phyloP scores from a whole-genome alignment of 768 basidiomycete species.

The Scleroderma bovista region DNA sequence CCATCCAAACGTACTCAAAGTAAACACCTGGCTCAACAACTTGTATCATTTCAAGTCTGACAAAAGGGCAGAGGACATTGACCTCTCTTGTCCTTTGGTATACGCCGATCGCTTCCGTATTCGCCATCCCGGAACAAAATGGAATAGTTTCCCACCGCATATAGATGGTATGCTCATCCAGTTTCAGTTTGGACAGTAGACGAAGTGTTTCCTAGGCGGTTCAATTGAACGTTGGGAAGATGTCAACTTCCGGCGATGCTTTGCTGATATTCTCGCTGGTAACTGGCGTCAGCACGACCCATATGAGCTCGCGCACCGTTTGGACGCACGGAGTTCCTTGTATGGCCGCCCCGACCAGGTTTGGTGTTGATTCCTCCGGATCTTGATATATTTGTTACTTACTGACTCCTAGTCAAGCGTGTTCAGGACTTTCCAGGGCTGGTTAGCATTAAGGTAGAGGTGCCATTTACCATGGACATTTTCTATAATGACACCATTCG shows the following conservation, averaged over 20 bases:
- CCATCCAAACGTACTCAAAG: slow-evolving; percentile 58
- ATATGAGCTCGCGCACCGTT: slow-evolving; percentile 53
- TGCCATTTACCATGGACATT: not conserved
- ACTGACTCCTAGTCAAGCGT: slow-evolving; percentile 34
- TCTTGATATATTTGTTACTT: not conserved
- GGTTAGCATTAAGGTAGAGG: slow-evolving; percentile 60
- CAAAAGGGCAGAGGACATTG: slow-evolving; percentile 43
- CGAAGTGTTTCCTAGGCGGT: slow-evolving; percentile 41
- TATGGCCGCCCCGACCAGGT: slow-evolving; percentile 55
- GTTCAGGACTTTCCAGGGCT: slow-evolving; percentile 71
- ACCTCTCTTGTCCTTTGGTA: slow-evolving; percentile 54
- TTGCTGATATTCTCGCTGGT: slow-evolving; percentile 54
- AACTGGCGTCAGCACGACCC: slow-evolving; percentile 64
- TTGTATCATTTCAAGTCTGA: slow-evolving; percentile 47
- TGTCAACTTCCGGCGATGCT: slow-evolving; percentile 50
- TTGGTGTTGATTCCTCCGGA: no score
- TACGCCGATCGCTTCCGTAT: slow-evolving; percentile 77
- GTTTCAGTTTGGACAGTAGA: not conserved
- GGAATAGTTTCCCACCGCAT: slow-evolving; percentile 51
- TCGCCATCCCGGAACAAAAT: slow-evolving; percentile 56
- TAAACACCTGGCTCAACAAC: slow-evolving; percentile 55
- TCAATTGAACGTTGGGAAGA: slow-evolving; percentile 76
- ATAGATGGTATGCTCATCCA: slow-evolving; percentile 41
- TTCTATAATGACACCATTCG: not conserved
- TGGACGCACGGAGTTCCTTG: slow-evolving; percentile 57